These are phyloP conservation scores for Acanthamoeba royreba DNA, from an alignment of 208 protist species.

Conservation along the genomic window DNA sequence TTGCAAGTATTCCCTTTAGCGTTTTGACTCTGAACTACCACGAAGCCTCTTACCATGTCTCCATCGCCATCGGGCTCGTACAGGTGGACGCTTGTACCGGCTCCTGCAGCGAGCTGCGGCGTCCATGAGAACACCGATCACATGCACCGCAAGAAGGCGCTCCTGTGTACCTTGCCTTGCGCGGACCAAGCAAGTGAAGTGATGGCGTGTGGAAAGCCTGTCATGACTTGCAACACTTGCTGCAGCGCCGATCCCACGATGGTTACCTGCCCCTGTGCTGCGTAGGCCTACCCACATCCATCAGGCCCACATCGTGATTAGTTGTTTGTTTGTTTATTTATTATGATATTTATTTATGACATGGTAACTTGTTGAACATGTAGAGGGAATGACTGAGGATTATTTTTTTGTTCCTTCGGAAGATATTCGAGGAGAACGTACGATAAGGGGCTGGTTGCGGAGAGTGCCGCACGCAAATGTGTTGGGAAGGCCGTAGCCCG, in stretches of 20 bases:
- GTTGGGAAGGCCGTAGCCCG: not conserved
- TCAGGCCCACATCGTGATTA: no score
- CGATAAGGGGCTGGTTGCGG: not conserved
- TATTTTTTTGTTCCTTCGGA: no score
- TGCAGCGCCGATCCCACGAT: not conserved
- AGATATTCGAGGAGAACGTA: not conserved
- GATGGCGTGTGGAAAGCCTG: not conserved
- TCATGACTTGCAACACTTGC: not conserved
- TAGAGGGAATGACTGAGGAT: no score
- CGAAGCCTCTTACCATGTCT: not conserved
- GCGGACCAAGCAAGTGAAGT: not conserved
- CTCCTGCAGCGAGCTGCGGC: not conserved
- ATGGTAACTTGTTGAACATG: no score
- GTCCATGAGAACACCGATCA: not conserved
- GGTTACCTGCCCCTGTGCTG: not conserved
- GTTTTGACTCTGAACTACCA: no score
- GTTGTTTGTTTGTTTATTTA: no score
- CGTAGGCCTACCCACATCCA: conserved; percentile 32
- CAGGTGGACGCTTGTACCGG: not conserved
- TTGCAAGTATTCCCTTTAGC: no score
- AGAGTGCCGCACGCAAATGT: not conserved
- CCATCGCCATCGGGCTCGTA: not conserved
- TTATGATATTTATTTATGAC: no score
- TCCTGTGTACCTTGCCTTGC: not conserved
- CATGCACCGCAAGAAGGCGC: not conserved